phyloP scores from a whole-genome alignment of 2,329 filamentous ascomycete species.

The Penicillium sp. region DNA sequence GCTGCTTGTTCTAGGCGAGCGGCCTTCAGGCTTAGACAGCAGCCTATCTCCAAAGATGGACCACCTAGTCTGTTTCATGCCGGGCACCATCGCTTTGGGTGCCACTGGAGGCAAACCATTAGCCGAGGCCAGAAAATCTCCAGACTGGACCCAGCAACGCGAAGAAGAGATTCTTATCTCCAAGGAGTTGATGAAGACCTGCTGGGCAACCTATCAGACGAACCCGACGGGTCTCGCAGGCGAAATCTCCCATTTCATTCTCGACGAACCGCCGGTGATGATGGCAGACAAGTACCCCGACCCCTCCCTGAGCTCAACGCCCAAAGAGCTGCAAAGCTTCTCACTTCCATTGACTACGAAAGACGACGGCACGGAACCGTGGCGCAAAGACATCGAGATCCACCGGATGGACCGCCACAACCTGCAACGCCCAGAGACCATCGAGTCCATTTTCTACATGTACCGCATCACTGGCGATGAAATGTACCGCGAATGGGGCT shows the following conservation, averaged over 20 bases:
- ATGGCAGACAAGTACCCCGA: slow-evolving; percentile 39
- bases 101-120: slow-evolving; percentile 77
- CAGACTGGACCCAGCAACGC: slow-evolving; percentile 72
- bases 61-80: slow-evolving; percentile 95
- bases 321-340: slow-evolving; percentile 34
- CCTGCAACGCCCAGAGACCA: slow-evolving; percentile 89
- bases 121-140: slow-evolving; percentile 67
- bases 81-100: slow-evolving; percentile 87
- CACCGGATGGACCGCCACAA: slow-evolving; percentile 86
- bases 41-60: slow-evolving; percentile 88
- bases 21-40: slow-evolving; percentile 68
- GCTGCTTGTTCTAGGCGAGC: slow-evolving; percentile 87
- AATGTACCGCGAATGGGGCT: slow-evolving; percentile 92
- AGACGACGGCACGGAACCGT: slow-evolving; percentile 43
- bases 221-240: slow-evolving; percentile 89
- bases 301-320: slow-evolving; percentile 32
- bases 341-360: slow-evolving; percentile 36
- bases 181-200: slow-evolving; percentile 89
- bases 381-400: slow-evolving; percentile 77
- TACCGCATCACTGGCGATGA: slow-evolving; percentile 93
- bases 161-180: slow-evolving; percentile 87
- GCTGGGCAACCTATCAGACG: slow-evolving; percentile 94
- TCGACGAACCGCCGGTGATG: slow-evolving; percentile 64
- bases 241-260: slow-evolving; percentile 89
- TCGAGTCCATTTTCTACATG: slow-evolving; percentile 98